Conservation (phyloP, 2,329 filamentous ascomycete genomes). For the Exophiala spinifera region DNA sequence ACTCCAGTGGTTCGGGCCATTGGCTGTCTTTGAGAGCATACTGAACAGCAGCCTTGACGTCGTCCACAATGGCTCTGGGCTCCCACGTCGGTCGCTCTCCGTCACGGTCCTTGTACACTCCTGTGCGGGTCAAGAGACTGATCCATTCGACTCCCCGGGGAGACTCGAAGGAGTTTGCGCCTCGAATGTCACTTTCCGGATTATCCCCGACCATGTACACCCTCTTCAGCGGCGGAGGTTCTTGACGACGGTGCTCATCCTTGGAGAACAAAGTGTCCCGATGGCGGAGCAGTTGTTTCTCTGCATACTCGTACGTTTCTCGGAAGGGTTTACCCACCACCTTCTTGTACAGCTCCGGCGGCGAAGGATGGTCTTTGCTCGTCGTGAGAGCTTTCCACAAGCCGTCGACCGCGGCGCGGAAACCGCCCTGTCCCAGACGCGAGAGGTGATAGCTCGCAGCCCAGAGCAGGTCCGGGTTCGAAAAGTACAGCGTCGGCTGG, state of each 20-base stretch:
- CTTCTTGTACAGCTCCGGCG: conserved; percentile 29
- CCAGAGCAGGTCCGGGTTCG: conserved; percentile 88
- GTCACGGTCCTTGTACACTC: conserved; percentile 63
- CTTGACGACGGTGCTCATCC: conserved; percentile 23
- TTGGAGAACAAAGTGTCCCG: conserved; percentile 49
- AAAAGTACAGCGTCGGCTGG: conserved; percentile 81
- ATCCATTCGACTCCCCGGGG: conserved; percentile 67
- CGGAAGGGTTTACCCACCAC: conserved; percentile 80
- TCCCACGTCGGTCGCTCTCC: conserved; percentile 55
- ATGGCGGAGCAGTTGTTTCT: conserved; percentile 65
- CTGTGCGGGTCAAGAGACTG: conserved; percentile 52
- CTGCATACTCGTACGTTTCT: conserved; percentile 79
- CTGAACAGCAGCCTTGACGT: conserved; percentile 72
- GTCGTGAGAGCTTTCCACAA: conserved; percentile 72
- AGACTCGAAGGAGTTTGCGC: conserved; percentile 73
- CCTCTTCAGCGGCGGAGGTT: conserved; percentile 55
- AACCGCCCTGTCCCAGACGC: conserved; percentile 86
- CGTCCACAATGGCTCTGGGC: conserved; percentile 65
- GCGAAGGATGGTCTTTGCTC: conserved; percentile 15
- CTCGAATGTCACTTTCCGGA: conserved; percentile 83
- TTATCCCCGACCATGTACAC: conserved; percentile 97
- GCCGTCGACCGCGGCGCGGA: conserved; percentile 75
- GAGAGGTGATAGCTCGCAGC: conserved; percentile 79
- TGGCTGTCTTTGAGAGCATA: conserved; percentile 65
- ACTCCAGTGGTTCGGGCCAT: conserved; percentile 31